Conservation (phyloP, 345 rosid species). For the Eucalyptus cloeziana region DNA sequence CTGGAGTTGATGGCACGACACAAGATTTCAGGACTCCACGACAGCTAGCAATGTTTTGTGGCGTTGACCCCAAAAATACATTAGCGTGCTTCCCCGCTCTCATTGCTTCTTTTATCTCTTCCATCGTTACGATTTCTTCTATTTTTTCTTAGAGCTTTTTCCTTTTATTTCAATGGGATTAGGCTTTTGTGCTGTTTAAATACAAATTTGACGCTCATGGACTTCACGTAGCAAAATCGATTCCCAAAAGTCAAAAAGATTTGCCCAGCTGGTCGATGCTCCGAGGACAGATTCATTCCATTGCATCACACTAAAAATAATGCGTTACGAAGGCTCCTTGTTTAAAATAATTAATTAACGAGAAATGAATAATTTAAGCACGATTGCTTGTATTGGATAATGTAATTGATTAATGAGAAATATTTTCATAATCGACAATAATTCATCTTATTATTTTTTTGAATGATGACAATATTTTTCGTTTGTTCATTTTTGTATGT, state of each 20-base stretch:
- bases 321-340: not conserved
- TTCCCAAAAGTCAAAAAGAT: not conserved
- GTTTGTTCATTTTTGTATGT: too few relatives aligned
- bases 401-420: too few relatives aligned
- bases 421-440: too few relatives aligned
- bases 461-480: too few relatives aligned
- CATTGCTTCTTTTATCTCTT: not conserved
- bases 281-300: not conserved
- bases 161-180: not conserved
- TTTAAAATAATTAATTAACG: too few relatives aligned
- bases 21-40: not conserved
- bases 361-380: too few relatives aligned
- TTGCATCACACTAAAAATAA: not conserved
- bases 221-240: not conserved
- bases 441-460: too few relatives aligned
- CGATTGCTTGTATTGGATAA: too few relatives aligned
- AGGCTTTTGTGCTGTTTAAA: not conserved
- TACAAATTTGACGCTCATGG: not conserved
- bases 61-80: not conserved
- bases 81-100: not conserved
- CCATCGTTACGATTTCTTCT: not conserved
- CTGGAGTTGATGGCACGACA: not conserved
- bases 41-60: not conserved
- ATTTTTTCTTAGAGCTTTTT: not conserved
- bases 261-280: not conserved